These are phyloP conservation scores for Graphilbum sp. DNA, from an alignment of 2,329 filamentous ascomycete species.

Conservation along the genomic window DNA sequence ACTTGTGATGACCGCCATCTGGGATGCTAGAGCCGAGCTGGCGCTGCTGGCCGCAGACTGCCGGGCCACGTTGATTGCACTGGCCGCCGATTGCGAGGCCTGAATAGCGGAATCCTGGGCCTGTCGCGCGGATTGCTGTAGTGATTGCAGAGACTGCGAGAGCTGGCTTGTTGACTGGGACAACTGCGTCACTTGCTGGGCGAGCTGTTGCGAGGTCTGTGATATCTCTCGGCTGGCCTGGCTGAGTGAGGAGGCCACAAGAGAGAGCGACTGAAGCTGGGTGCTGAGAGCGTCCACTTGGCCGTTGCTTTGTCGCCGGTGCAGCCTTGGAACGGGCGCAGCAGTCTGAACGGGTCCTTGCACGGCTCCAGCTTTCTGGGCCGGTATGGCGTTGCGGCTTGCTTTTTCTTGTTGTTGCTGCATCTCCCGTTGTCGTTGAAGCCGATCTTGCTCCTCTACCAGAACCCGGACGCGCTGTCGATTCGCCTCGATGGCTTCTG, in stretches of 20 bases:
- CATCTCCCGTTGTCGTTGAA: not conserved
- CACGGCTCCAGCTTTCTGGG: too few species aligned
- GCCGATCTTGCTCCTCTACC: not conserved
- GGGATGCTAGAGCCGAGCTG: conserved; percentile 11
- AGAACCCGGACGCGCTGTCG: conserved; percentile 3
- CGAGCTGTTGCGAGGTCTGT: conserved; percentile 18
- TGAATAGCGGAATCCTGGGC: conserved; percentile 11
- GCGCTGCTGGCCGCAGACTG: conserved; percentile 14
- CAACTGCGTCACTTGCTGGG: conserved; percentile 13
- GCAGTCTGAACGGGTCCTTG: conserved; percentile 10
- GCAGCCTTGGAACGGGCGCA: conserved; percentile 7
- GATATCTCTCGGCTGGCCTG: conserved; percentile 14
- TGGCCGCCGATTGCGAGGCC: conserved; percentile 13
- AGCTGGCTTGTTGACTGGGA: conserved; percentile 16
- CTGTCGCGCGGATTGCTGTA: conserved; percentile 12
- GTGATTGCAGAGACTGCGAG: conserved; percentile 13
- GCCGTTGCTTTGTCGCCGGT: conserved; percentile 11
- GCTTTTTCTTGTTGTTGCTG: not conserved
- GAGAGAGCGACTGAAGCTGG: conserved; percentile 16
- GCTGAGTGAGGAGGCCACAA: conserved; percentile 14
- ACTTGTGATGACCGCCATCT: conserved; percentile 14
- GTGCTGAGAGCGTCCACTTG: conserved; percentile 13
- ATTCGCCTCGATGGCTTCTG: conserved; percentile 2
- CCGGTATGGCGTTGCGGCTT: too few species aligned
- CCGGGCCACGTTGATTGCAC: conserved; percentile 11